These are phyloP conservation scores for Barnettozyma californica DNA, from an alignment of 805 yeast species.

Conservation along the genomic window DNA sequence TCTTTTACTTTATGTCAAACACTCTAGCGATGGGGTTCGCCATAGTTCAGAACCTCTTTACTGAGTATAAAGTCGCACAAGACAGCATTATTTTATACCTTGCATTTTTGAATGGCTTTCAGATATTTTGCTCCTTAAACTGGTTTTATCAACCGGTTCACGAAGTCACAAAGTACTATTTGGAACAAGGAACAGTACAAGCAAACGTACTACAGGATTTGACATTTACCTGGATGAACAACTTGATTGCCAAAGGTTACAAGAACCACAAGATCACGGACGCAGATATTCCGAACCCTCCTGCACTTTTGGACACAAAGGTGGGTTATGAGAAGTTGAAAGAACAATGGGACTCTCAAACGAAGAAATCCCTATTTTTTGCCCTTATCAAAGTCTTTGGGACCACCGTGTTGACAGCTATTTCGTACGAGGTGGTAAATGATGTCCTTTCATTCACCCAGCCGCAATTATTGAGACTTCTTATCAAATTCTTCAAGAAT, in stretches of 20 bases:
- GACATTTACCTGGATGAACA: constrained; percentile 90
- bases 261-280: constrained; percentile 40
- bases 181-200: constrained; percentile 40
- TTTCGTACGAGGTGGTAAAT: constrained; percentile 63
- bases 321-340: constrained; percentile 45
- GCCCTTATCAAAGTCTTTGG: constrained; percentile 77
- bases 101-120: constrained; percentile 25
- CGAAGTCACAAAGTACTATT: constrained; percentile 32
- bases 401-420: constrained; percentile 60
- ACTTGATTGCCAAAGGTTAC: constrained; percentile 74
- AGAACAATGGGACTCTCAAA: constrained; percentile 56
- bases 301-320: constrained; percentile 55
- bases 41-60: constrained; percentile 32
- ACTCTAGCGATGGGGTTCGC: constrained; percentile 41
- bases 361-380: constrained; percentile 43
- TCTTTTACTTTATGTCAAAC: constrained; percentile 70
- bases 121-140: constrained; percentile 28
- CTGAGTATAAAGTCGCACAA: constrained; percentile 22
- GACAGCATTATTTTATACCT: constrained; percentile 26
- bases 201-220: constrained; percentile 72
- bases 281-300: constrained; percentile 75
- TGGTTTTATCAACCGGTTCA: constrained; percentile 35
- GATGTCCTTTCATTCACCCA: constrained; percentile 82
- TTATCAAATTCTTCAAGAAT: constrained; percentile 56
- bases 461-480: constrained; percentile 70